These are phyloP conservation scores for Trichoderma reesei DNA, from an alignment of 495 filamentous ascomycete genomes.

Conservation along the genomic window DNA sequence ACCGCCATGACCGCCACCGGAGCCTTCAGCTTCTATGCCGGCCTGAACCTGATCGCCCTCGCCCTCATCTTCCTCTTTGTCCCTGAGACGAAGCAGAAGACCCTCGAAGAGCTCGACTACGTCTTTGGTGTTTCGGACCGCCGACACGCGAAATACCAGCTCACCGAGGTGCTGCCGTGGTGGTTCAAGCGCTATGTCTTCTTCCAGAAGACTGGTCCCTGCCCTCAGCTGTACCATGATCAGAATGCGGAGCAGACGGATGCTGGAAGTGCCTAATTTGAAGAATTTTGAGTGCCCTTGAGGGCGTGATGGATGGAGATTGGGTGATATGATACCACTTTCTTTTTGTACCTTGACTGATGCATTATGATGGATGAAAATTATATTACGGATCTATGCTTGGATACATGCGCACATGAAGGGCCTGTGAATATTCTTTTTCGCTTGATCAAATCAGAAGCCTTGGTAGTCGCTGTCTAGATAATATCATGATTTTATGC, in stretches of 20 bases:
- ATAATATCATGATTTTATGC: no score
- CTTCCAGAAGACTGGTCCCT: conserved; percentile 23
- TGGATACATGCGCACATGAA: no score
- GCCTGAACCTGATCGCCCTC: conserved; percentile 57
- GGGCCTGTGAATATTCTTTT: no score
- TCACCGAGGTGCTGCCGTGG: conserved; percentile 38
- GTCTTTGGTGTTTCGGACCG: conserved; percentile 45
- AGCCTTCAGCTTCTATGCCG: conserved; percentile 52
- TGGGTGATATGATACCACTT: background rate
- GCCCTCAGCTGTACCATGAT: background rate
- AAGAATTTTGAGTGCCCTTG: background rate
- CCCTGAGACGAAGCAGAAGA: conserved; percentile 70
- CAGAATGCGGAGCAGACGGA: background rate
- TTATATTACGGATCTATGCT: background rate
- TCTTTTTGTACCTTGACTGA: background rate
- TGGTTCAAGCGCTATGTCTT: conserved; percentile 45
- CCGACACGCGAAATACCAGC: conserved; percentile 40
- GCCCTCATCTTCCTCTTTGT: conserved; percentile 65
- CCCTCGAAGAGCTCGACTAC: conserved; percentile 56
- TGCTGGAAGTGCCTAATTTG: background rate
- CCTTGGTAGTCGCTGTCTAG: no score
- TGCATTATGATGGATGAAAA: background rate
- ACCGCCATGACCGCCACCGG: conserved; percentile 37
- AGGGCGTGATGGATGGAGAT: background rate
- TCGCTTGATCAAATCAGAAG: no score